phyloP scores from a whole-genome alignment of 441 rosid species.

The Geranium incanum region DNA sequence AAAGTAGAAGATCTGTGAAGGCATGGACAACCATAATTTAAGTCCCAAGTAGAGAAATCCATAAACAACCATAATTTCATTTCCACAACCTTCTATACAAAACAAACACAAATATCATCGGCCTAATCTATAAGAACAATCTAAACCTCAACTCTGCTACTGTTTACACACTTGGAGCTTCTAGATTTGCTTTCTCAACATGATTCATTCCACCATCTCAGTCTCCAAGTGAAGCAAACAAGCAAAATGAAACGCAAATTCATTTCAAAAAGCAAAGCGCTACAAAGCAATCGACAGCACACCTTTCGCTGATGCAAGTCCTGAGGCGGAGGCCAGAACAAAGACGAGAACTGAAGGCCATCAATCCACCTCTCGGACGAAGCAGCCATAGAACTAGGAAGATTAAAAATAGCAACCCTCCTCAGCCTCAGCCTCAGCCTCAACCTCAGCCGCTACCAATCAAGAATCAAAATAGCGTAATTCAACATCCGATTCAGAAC shows the following conservation, averaged over 20 bases:
- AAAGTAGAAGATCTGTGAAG: neutral
- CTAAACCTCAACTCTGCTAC: neutral
- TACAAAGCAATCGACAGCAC: neutral
- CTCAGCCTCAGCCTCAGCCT: constrained; percentile 1
- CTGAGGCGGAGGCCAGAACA: constrained; percentile 83
- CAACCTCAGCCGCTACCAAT: constrained; percentile 38
- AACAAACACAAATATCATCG: neutral
- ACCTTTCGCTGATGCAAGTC: constrained; percentile 83
- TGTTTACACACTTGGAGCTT: neutral
- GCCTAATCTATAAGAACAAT: neutral
- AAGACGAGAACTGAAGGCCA: constrained; percentile 80
- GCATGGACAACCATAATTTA: neutral
- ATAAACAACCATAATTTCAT: neutral
- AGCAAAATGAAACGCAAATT: constrained; percentile 4
- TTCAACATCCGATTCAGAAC: constrained; percentile 37
- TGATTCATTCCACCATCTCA: neutral
- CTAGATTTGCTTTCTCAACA: neutral
- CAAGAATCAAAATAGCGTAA: constrained; percentile 49
- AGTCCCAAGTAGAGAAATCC: neutral
- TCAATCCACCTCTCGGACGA: constrained; percentile 90
- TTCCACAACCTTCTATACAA: neutral
- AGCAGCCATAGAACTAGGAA: constrained; percentile 42
- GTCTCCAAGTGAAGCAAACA: constrained; percentile 1
- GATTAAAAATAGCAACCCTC: neutral
- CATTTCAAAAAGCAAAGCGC: neutral